Conservation (phyloP, 1,139 yeast species). For the Debaryomyces sp. region DNA sequence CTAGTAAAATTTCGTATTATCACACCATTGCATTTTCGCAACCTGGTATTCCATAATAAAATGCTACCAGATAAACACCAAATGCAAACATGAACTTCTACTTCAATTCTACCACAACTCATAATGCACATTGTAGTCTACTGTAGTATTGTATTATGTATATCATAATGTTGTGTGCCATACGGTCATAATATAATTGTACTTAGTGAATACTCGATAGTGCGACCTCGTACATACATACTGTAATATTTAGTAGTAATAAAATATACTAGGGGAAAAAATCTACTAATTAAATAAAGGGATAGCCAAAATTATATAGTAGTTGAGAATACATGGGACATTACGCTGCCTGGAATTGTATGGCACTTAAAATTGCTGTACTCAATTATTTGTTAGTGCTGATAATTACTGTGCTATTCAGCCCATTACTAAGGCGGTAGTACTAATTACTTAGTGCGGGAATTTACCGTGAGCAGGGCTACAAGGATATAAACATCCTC, state of each 20-base stretch:
- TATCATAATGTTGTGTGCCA: background rate
- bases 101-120: background rate
- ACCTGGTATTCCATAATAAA: background rate
- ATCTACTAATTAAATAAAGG: slow-evolving; percentile 5
- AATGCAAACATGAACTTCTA: background rate
- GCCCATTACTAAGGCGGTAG: slow-evolving; percentile 6
- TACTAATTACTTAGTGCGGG: slow-evolving; percentile 10
- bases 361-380: slow-evolving; percentile 14
- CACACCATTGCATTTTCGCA: background rate
- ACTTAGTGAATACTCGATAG: slow-evolving; percentile 1
- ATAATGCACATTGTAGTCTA: background rate
- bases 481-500: background rate
- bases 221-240: slow-evolving; percentile 7
- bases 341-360: slow-evolving; percentile 6
- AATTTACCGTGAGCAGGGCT: slow-evolving; percentile 10
- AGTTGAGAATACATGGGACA: slow-evolving; percentile 2
- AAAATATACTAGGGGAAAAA: slow-evolving; percentile 6
- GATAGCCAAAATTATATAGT: slow-evolving; percentile 7
- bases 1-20: background rate
- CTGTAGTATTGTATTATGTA: background rate
- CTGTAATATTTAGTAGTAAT: slow-evolving; percentile 2
- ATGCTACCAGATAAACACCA: background rate
- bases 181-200: background rate
- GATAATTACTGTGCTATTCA: slow-evolving; percentile 9
- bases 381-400: slow-evolving; percentile 23